Base-by-base conservation (phyloP, 805 yeast genomes). In the Starmerella asiatica region DNA sequence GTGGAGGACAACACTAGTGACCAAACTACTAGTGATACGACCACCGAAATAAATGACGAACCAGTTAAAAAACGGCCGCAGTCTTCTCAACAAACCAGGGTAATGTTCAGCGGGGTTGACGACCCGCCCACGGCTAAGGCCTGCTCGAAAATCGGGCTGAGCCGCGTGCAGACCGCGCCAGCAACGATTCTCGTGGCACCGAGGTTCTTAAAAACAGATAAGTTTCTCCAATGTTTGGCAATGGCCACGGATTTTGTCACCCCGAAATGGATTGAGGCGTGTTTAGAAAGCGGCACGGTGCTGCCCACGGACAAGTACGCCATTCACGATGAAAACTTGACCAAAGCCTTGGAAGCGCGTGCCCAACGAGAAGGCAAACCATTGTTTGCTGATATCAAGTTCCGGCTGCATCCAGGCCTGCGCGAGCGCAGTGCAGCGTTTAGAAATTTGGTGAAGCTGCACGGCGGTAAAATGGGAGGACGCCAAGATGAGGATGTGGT, bases 151-250 rank as follows among this genome's bases (percentile, higher is more conserved):
- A 51, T 74, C 9, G 94, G 94, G 0, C 69, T 86, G 23, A 59
- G 60, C 20, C 59, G 80, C 5, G 56, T 59, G 5, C 54, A 57
- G 12, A 49, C 54, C 9, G 59, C 65, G 12, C 71, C 68, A 3
- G 64, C 64, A 7, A 58, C 63, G 15, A 45, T 70, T 5, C 37
- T 52, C 2, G 71, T 86, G 9, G 86, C 96, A 0, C 94, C 96
- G 1, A 74, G 74, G 44, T 67, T 79, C n/a, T 55, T 80, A 50
- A 65, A 96, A 48, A 88, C 97, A 0, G 94, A 80, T 42, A 91
- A 88, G 59, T 86, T 88, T 52, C 65, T 88, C 39, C 69, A 71
- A 32, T 74, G 85, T 17, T 60, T 85, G 37, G 72, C 84, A 38
- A 64, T 64, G 31, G 74, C 66, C 1, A 46, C 47, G 20, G 41